phyloP scores from a whole-genome alignment of 1,139 yeast genomes.

The Candida labiduridarum region DNA sequence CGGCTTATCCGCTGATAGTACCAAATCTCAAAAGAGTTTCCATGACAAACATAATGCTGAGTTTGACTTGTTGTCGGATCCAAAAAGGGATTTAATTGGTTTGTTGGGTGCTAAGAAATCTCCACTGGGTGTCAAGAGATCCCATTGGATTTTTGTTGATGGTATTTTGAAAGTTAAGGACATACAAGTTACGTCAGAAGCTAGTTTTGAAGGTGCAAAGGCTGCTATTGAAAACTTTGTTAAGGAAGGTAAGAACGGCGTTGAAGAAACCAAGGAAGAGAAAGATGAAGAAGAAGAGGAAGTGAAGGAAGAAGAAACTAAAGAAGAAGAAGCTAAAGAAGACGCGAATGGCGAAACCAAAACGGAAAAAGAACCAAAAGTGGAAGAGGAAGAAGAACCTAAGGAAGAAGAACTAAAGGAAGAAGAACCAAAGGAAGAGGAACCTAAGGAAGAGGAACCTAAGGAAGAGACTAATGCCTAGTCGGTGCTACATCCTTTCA shows the following conservation, averaged over 20 bases:
- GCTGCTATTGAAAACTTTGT: constrained; percentile 48
- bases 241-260: constrained; percentile 13
- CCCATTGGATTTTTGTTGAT: constrained; percentile 86
- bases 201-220: constrained; percentile 65
- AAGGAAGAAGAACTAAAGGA: constrained; percentile 7
- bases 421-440: not conserved
- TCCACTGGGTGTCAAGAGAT: constrained; percentile 78
- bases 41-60: constrained; percentile 71
- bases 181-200: constrained; percentile 78
- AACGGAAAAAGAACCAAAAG: constrained; percentile 1
- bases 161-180: constrained; percentile 70
- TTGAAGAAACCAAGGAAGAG: constrained; percentile 12
- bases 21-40: constrained; percentile 75
- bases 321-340: constrained; percentile 13
- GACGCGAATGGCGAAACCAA: constrained; percentile 13
- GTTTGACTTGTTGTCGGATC: constrained; percentile 78
- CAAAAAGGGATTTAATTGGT: constrained; percentile 66
- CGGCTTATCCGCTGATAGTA: constrained; percentile 75
- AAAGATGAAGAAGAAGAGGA: constrained; percentile 12
- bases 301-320: not conserved
- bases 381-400: constrained; percentile 3
- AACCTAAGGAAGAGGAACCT: constrained; percentile 5
- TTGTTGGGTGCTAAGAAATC: constrained; percentile 80
- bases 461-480: constrained; percentile 6
- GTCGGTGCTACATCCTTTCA: not conserved